These are phyloP conservation scores for Lentinus tigrinus DNA, from an alignment of 768 basidiomycete genomes.

Conservation along the genomic window DNA sequence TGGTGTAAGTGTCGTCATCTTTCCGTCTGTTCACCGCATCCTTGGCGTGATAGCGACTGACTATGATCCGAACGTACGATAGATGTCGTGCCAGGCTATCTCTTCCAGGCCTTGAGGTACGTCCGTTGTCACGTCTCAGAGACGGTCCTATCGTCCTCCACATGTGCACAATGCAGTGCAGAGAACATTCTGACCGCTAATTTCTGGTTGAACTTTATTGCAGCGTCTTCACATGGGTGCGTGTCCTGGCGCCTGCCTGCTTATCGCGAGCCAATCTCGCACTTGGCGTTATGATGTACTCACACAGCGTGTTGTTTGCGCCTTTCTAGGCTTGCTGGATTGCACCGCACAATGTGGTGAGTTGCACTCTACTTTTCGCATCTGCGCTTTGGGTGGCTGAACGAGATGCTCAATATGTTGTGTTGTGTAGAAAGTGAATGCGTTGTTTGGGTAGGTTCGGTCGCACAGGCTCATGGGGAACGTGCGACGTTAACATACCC, in stretches of 20 bases:
- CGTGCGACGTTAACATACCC: constrained; percentile 20
- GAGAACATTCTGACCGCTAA: neutral
- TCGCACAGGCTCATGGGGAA: neutral
- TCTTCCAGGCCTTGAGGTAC: constrained; percentile 52
- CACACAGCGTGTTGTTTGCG: neutral
- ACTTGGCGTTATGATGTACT: neutral
- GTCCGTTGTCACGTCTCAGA: neutral
- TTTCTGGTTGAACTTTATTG: neutral
- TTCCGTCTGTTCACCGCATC: neutral
- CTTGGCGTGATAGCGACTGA: neutral
- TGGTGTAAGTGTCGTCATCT: constrained; percentile 36
- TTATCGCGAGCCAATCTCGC: neutral
- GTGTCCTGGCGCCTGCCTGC: neutral
- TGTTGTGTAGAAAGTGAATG: constrained; percentile 38
- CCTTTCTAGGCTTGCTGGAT: constrained; percentile 62
- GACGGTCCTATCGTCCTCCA: neutral
- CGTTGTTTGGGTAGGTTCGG: constrained; percentile 49
- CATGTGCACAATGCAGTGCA: neutral
- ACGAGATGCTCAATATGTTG: neutral
- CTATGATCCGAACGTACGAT: neutral
- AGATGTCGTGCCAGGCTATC: constrained; percentile 60
- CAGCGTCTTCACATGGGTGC: constrained; percentile 18
- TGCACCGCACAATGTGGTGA: constrained; percentile 53
- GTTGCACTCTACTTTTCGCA: constrained; percentile 25
- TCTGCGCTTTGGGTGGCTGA: neutral